These are phyloP conservation scores for Spergularia bocconei DNA, from an alignment of 148 eudicot species.

Conservation along the genomic window DNA sequence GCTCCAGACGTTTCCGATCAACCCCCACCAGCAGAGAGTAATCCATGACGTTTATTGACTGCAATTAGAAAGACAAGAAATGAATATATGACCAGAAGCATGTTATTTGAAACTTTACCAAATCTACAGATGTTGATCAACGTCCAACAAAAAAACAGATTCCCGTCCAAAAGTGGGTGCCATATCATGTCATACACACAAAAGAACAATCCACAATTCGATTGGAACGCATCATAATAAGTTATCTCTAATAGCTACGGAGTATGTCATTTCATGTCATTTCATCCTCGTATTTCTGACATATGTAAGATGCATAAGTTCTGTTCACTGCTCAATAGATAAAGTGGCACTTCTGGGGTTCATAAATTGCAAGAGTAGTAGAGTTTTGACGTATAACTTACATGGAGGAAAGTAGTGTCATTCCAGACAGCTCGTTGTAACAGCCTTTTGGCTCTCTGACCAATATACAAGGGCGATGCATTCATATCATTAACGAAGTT, in stretches of 20 bases:
- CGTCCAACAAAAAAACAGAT: too few relatives aligned
- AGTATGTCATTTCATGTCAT: too few relatives aligned
- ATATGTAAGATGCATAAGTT: too few relatives aligned
- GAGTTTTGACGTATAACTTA: slow-evolving; percentile 35
- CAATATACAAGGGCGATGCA: slow-evolving; percentile 72
- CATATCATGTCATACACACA: too few relatives aligned
- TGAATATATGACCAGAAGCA: slow-evolving; percentile 17
- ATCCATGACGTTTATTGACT: slow-evolving; percentile 91
- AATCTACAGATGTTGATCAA: too few relatives aligned
- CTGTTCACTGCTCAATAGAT: too few relatives aligned
- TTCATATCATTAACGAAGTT: slow-evolving; percentile 95
- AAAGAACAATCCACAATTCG: too few relatives aligned
- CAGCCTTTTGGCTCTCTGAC: slow-evolving; percentile 61
- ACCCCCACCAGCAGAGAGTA: slow-evolving; percentile 97
- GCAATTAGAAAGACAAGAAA: slow-evolving; percentile 27
- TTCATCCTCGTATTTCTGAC: too few relatives aligned
- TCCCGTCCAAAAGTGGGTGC: too few relatives aligned
- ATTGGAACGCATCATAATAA: too few relatives aligned
- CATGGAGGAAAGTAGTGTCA: slow-evolving; percentile 83
- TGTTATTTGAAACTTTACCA: not conserved
- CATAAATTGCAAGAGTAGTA: not conserved
- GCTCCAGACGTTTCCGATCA: slow-evolving; percentile 53
- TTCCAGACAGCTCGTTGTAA: slow-evolving; percentile 92
- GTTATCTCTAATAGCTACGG: too few relatives aligned
- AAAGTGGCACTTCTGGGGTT: too few relatives aligned